These are phyloP conservation scores for Irpex rosettiformis DNA, from an alignment of 1,284 basidiomycete species.

Conservation along the genomic window DNA sequence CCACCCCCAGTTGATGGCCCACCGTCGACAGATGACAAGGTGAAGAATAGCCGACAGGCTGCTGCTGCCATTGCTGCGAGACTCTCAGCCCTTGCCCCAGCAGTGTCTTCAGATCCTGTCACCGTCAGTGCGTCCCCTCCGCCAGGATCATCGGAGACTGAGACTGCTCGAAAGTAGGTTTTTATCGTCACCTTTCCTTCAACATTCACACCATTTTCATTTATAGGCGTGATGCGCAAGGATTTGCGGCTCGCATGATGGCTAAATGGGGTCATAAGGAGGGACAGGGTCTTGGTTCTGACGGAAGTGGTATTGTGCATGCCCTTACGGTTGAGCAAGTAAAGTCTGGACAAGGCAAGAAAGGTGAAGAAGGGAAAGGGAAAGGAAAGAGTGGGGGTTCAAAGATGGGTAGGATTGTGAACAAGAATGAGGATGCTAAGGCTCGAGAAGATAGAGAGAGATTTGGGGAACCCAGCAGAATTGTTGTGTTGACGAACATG, in stretches of 20 bases:
- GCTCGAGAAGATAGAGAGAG: constrained; percentile 69
- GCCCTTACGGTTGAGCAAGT: constrained; percentile 80
- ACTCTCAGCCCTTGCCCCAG: constrained; percentile 53
- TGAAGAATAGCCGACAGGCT: constrained; percentile 60
- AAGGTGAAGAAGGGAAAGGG: constrained; percentile 26
- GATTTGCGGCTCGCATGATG: constrained; percentile 80
- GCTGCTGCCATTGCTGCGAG: constrained; percentile 80
- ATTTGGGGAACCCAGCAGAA: constrained; percentile 86
- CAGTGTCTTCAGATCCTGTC: constrained; percentile 6
- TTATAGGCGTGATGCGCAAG: constrained; percentile 57
- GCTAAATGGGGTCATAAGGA: constrained; percentile 94
- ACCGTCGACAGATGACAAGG: constrained; percentile 42
- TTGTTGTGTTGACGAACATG: constrained; percentile 86
- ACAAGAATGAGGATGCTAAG: constrained; percentile 78
- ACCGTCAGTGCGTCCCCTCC: constrained; percentile 26
- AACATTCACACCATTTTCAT: not conserved
- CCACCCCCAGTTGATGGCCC: constrained; percentile 43
- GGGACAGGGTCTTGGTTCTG: constrained; percentile 84
- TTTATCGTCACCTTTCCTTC: not conserved
- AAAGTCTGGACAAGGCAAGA: constrained; percentile 31
- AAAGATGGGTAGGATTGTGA: constrained; percentile 84
- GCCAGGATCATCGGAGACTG: constrained; percentile 27
- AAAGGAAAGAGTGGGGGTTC: constrained; percentile 34
- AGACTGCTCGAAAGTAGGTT: constrained; percentile 30
- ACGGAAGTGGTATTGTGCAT: constrained; percentile 83